These are phyloP conservation scores for Paramyrothecium roridum DNA, from an alignment of 2,329 filamentous ascomycete species.

Conservation along the genomic window DNA sequence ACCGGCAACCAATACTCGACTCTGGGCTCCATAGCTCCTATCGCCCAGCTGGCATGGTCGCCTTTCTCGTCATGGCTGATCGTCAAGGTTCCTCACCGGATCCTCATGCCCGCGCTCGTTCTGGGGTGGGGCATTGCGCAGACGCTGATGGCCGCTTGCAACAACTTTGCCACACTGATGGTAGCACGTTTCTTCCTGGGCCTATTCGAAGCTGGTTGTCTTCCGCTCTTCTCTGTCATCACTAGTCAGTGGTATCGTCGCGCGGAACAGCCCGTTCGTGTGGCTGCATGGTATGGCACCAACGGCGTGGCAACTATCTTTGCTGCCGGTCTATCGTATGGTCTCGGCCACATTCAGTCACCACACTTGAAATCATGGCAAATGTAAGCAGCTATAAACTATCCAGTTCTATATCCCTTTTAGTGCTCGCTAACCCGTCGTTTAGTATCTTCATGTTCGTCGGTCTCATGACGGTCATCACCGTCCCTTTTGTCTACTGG, in stretches of 20 bases:
- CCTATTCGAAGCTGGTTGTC: constrained; percentile 49
- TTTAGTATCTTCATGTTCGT: constrained; percentile 55
- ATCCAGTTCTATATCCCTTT: too few species aligned
- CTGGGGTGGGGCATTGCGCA: constrained; percentile 43
- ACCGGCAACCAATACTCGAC: constrained; percentile 54
- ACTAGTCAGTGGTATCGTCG: constrained; percentile 45
- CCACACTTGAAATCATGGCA: constrained; percentile 30
- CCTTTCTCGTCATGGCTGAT: constrained; percentile 59
- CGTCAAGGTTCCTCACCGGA: constrained; percentile 56
- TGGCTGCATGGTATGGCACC: constrained; percentile 65
- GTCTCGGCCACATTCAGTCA: constrained; percentile 48
- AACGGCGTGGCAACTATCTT: constrained; percentile 57
- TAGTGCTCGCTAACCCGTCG: too few species aligned
- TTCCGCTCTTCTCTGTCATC: constrained; percentile 44
- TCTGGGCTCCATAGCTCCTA: constrained; percentile 53
- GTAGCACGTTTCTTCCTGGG: constrained; percentile 45
- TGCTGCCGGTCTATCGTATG: constrained; percentile 54
- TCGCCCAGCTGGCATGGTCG: constrained; percentile 60
- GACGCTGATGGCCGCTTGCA: constrained; percentile 42
- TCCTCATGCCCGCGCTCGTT: constrained; percentile 50
- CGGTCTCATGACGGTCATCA: constrained; percentile 56
- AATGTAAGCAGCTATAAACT: constrained; percentile 14
- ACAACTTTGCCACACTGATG: constrained; percentile 44
- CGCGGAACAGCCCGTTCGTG: constrained; percentile 58
- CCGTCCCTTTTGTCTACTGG: constrained; percentile 56